phyloP scores from a whole-genome alignment of 352 stramenopile species.

The Phytopythium kandeliae region DNA sequence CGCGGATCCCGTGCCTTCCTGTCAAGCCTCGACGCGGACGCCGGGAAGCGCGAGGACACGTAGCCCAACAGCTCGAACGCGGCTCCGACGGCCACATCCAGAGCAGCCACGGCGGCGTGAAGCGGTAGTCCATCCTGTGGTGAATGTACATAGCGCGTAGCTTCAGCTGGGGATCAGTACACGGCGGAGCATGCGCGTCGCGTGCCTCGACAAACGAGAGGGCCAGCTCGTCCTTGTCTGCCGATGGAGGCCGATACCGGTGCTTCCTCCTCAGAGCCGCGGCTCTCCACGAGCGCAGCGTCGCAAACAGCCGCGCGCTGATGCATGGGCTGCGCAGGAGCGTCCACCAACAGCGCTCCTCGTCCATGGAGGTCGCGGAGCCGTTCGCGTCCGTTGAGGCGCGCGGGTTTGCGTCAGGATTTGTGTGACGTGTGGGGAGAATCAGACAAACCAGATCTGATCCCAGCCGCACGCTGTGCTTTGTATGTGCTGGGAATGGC shows the following conservation, averaged over 20 bases:
- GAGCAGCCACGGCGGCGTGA: slow-evolving; percentile 23
- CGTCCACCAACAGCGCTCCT: slow-evolving; percentile 25
- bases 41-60: slow-evolving; percentile 20
- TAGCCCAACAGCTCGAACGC: slow-evolving; percentile 30
- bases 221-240: slow-evolving; percentile 24
- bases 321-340: slow-evolving; percentile 19
- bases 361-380: not conserved
- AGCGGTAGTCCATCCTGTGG: slow-evolving; percentile 35
- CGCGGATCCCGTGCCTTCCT: slow-evolving; percentile 15
- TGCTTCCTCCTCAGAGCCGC: slow-evolving; percentile 33
- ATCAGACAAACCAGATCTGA: not conserved
- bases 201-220: slow-evolving; percentile 45
- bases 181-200: too few relatives aligned
- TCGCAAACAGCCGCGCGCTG: slow-evolving; percentile 28
- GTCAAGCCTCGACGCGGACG: slow-evolving; percentile 17
- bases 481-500: too few relatives aligned
- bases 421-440: too few relatives aligned
- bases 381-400: not conserved
- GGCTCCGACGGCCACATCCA: slow-evolving; percentile 10
- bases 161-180: too few relatives aligned
- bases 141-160: too few relatives aligned
- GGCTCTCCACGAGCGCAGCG: slow-evolving; percentile 37
- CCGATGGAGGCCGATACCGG: slow-evolving; percentile 16
- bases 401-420: too few relatives aligned
- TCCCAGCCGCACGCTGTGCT: not conserved